Evolutionary conservation across 805 yeast genomes (phyloP).

Genomic region (Ogataea pilisensis): DNA sequence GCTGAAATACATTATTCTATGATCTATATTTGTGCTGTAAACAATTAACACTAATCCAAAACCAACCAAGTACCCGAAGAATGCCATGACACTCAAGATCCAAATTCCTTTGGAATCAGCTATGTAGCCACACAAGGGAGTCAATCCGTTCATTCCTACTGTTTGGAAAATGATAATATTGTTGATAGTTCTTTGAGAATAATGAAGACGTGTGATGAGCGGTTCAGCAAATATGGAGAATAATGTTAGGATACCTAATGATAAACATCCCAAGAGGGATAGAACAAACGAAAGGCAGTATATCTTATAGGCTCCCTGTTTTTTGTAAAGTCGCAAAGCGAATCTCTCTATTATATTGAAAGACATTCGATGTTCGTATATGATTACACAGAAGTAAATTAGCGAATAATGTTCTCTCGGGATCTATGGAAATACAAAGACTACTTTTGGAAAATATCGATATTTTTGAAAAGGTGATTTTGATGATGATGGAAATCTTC

Average conservation of each 20-base stretch:
- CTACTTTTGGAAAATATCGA: no score
- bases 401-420: no score
- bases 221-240: conserved; percentile 67
- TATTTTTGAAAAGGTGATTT: no score
- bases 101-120: conserved; percentile 83
- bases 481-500: no score
- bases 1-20: conserved; percentile 39
- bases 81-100: conserved; percentile 56
- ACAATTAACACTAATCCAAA: conserved; percentile 48
- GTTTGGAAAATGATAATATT: conserved; percentile 70
- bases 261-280: conserved; percentile 26
- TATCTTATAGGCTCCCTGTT: conserved; percentile 21
- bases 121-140: conserved; percentile 75
- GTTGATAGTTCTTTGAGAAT: conserved; percentile 63
- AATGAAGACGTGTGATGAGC: conserved; percentile 52
- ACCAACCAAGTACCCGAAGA: conserved; percentile 60
- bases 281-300: conserved; percentile 23
- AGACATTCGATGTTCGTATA: background rate
- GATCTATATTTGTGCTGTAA: conserved; percentile 29
- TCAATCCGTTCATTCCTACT: conserved; percentile 76
- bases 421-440: no score
- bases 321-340: conserved; percentile 7
- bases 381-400: background rate
- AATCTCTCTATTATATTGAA: background rate
- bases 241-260: conserved; percentile 30